These are phyloP conservation scores for Eimeria zaria DNA, from an alignment of 169 alveolate genomes.

Conservation along the genomic window DNA sequence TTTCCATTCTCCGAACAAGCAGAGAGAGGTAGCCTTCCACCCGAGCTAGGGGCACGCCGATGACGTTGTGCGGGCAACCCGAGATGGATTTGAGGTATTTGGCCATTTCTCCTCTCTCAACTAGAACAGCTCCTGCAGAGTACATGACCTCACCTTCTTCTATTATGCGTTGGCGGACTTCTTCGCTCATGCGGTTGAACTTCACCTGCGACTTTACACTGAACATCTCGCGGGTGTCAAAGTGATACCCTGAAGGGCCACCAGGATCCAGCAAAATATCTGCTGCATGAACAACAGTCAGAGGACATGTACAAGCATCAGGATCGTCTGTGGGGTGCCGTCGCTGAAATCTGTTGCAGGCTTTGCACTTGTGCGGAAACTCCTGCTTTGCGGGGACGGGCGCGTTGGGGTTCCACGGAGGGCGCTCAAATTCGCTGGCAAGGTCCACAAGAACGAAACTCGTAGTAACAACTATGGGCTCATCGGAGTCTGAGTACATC, in stretches of 20 bases:
- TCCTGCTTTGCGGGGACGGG: constrained; percentile 22
- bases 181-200: constrained; percentile 11
- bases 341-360: constrained; percentile 36
- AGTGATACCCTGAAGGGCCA: constrained; percentile 43
- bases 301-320: constrained; percentile 25
- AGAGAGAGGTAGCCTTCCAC: constrained; percentile 18
- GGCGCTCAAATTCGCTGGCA: constrained; percentile 15
- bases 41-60: constrained; percentile 35
- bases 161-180: constrained; percentile 30
- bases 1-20: constrained; percentile 22
- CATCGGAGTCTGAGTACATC: constrained; percentile 48
- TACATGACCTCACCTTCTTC: constrained; percentile 74
- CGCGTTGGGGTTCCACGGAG: constrained; percentile 64
- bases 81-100: constrained; percentile 33
- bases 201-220: constrained; percentile 17
- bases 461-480: constrained; percentile 39
- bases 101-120: constrained; percentile 66
- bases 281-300: constrained; percentile 67
- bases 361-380: constrained; percentile 51
- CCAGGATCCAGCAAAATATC: constrained; percentile 14
- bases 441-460: constrained; percentile 54
- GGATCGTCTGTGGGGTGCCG: not conserved
- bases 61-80: constrained; percentile 70
- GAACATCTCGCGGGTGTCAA: constrained; percentile 39
- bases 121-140: constrained; percentile 64